These are phyloP conservation scores for Chaetomiaceae sp. DNA, from an alignment of 2,329 filamentous ascomycete species.

Conservation along the genomic window DNA sequence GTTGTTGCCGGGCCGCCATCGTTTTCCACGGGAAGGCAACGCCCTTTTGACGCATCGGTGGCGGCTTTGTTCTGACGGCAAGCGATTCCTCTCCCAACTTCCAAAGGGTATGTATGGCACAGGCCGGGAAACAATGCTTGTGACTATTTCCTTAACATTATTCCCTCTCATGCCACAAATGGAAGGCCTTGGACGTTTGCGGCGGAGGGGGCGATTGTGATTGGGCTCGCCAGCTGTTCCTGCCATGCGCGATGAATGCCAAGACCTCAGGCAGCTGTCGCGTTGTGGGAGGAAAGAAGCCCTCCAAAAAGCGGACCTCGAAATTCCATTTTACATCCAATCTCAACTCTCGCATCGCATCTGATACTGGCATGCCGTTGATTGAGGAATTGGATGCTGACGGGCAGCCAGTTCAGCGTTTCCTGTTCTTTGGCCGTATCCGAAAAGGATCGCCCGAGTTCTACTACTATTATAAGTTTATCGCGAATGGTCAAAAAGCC, in stretches of 20 bases:
- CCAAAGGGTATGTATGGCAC: background rate
- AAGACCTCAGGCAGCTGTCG: background rate
- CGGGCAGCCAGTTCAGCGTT: no score
- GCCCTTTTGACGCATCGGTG: slow-evolving; percentile 13
- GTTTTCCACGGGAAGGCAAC: slow-evolving; percentile 20
- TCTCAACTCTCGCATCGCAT: no score
- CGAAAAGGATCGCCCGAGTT: no score
- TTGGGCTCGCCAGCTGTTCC: slow-evolving; percentile 4
- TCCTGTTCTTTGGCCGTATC: no score
- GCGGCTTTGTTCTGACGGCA: slow-evolving; percentile 14
- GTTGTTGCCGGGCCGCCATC: slow-evolving; percentile 14
- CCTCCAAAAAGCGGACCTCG: no score
- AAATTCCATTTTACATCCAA: no score
- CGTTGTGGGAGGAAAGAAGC: no score
- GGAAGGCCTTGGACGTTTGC: slow-evolving; percentile 16
- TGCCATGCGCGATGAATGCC: background rate
- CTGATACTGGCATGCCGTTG: no score
- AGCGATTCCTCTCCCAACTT: background rate
- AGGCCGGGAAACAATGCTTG: slow-evolving; percentile 16
- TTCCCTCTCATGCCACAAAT: slow-evolving; percentile 12
- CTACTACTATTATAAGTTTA: no score
- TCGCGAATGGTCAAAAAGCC: no score
- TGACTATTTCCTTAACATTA: slow-evolving; percentile 15
- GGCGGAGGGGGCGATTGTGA: background rate
- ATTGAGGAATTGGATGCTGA: no score